A percentile compares a stretch with the other conserved stretches of the same genome.
Evolutionary conservation across 306 rosid species (phyloP).

Genomic region (barrel medic (Medicago truncatula)): MtrunA17r5.0-ANR NC_053045.1:40934001-40934500

Average conservation of each 20-base stretch:
- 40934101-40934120: background rate
- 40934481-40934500: background rate
- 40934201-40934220: conserved; percentile 63
- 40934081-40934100: conserved; percentile 14
- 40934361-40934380: conserved; percentile 28
- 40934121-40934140: conserved; percentile 18
- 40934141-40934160: background rate
- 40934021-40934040: conserved; percentile 9
- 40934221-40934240: conserved; percentile 66
- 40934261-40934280: conserved; percentile 32
- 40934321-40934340: background rate
- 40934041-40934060: conserved; percentile 7
- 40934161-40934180: conserved; percentile 60
- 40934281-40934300: conserved; percentile 14
- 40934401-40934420: conserved; percentile 12
- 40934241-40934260: conserved; percentile 45
- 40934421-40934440: conserved; percentile 25
- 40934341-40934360: conserved; percentile 34
- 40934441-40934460: conserved; percentile 16
- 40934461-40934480: background rate
- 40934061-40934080: conserved; percentile 18
- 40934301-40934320: conserved; percentile 12
- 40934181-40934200: conserved; percentile 72
- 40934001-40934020: background rate
- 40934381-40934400: conserved; percentile 10